Conservation (phyloP, 768 basidiomycete genomes). For the Rhizopogon salebrosus region DNA sequence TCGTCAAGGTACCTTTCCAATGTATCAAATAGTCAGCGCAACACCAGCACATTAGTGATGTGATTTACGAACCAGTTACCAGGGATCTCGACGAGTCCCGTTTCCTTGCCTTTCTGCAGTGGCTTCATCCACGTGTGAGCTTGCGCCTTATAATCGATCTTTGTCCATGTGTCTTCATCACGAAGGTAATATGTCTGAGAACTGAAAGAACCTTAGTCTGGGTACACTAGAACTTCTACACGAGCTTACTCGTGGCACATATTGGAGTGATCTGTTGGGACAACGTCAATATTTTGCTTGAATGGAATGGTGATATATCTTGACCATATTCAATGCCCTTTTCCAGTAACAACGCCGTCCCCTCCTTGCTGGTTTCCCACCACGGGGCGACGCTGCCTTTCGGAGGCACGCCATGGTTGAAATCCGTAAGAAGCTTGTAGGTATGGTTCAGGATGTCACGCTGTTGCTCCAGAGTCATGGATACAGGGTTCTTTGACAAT, state of each 20-base stretch:
- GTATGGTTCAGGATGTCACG: conserved; percentile 67
- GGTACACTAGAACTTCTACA: background rate
- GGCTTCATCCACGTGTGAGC: conserved; percentile 76
- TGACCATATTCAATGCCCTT: conserved; percentile 73
- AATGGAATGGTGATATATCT: conserved; percentile 2
- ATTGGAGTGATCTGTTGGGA: conserved; percentile 47
- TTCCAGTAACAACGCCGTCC: conserved; percentile 56
- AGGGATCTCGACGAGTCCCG: conserved; percentile 59
- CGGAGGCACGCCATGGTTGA: conserved; percentile 55
- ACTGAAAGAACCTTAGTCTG: conserved; percentile 14
- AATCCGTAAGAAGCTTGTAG: conserved; percentile 54
- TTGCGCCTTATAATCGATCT: conserved; percentile 56
- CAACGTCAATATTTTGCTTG: conserved; percentile 7
- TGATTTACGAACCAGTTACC: conserved; percentile 52
- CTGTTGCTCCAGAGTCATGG: conserved; percentile 62
- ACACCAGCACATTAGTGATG: too few species aligned
- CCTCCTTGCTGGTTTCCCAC: conserved; percentile 75
- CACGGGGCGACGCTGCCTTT: conserved; percentile 70
- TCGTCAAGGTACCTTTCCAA: conserved; percentile 63
- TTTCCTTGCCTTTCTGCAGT: conserved; percentile 54
- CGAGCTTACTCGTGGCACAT: conserved; percentile 45
- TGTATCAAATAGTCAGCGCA: background rate
- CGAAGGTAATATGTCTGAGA: conserved; percentile 66
- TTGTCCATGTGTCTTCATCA: conserved; percentile 66
- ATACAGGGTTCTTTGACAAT: conserved; percentile 45